Conservation (phyloP, 1,139 yeast species). For the Candida buenavistaensis region DNA sequence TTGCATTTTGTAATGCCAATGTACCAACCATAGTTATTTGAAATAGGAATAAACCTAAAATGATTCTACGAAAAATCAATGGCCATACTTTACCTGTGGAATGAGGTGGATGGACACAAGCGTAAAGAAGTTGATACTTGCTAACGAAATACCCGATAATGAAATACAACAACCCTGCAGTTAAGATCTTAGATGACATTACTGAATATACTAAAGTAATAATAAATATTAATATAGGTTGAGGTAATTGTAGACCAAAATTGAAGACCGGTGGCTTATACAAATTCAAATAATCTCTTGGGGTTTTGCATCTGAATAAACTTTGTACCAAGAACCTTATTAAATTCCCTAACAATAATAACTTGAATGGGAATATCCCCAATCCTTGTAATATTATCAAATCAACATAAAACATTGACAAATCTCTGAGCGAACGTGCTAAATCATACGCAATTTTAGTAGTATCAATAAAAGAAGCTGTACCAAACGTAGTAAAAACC, state of each 20-base stretch:
- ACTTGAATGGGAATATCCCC: conserved; percentile 79
- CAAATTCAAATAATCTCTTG: conserved; percentile 47
- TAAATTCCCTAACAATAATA: conserved; percentile 67
- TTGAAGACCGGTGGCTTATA: conserved; percentile 66
- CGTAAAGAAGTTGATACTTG: conserved; percentile 64
- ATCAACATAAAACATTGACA: conserved; percentile 80
- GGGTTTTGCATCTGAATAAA: conserved; percentile 52
- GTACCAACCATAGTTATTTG: conserved; percentile 94
- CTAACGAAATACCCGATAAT: conserved; percentile 62
- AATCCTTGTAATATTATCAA: conserved; percentile 79
- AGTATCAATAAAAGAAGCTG: conserved; percentile 67
- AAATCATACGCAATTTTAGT: conserved; percentile 76
- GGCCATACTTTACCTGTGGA: conserved; percentile 76
- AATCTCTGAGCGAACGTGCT: conserved; percentile 67
- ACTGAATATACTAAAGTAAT: conserved; percentile 64
- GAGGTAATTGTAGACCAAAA: conserved; percentile 65
- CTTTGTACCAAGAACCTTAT: conserved; percentile 56
- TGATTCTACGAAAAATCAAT: conserved; percentile 57
- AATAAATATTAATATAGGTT: conserved; percentile 60
- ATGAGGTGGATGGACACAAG: conserved; percentile 70
- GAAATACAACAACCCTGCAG: conserved; percentile 66
- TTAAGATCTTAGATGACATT: conserved; percentile 62
- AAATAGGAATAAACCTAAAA: conserved; percentile 59
- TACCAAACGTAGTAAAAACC: conserved; percentile 80
- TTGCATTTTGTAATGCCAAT: conserved; percentile 76